Base-by-base conservation (phyloP, 345 rosid genomes). In the Rhodamnia argentea region DNA sequence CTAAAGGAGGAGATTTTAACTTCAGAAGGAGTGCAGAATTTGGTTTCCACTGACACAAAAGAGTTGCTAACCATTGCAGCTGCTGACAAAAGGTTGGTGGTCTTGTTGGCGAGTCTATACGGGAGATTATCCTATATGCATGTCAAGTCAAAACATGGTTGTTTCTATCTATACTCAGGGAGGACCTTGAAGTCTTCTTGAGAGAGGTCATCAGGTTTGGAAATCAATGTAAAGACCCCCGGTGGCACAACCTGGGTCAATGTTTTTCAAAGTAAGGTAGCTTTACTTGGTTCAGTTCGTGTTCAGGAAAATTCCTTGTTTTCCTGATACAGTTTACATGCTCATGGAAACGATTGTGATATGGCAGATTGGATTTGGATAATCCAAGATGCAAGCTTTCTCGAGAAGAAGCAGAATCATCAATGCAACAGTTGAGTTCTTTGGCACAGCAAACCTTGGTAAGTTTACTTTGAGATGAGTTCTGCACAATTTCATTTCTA, bases 161-260 rank as follows among this genome's bases (percentile, higher is more conserved):
- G 53, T 84, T 50, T 88, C 58, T n/a, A 57, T 83, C 76, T 59
- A 74, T 78, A 84, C 89, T 70, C 85, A 97, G 98, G 89, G 98
- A 97, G 92, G 99, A 97, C 91, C 91, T 96, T 22, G 94, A 93
- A 89, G 89, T 94, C 83, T 93, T 97, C 89, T 88, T 94, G 27
- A 86, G 92, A 44, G 99, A 97, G 91, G 96, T 96, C 44, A 83
- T 96, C 75, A 93, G 99, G 89, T 97, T 97, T 82, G 99, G 99
- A 85, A 92, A 95, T 89, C 89, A 58, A 85, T 97, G 98, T 87
- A 96, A 94, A 87, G 98, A 96, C 86, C 91, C 95, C 7, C 98
- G 95, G 58, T 97, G 98, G 99, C 99, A 94, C 90, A 94, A 94
- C 87, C 89, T 97, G 44, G 94, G 91, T 81, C 92, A 96, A 86